Evolutionary conservation across 2,329 filamentous ascomycete species (phyloP).

Genomic region (Fusarium succisae): DNA sequence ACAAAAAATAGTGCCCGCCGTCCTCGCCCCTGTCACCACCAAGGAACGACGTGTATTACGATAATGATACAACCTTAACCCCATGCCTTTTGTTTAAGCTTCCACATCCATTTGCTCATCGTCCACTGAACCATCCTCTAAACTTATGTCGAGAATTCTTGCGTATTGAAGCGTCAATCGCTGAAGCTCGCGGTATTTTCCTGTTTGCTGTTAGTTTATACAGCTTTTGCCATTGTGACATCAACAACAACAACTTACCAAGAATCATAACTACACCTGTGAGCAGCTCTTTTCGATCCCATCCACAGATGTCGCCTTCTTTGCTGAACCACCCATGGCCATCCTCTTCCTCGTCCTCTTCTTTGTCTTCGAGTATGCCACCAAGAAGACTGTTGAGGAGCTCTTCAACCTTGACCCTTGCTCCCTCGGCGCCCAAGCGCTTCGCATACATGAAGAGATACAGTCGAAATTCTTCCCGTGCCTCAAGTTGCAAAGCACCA

Average conservation of each 20-base stretch:
- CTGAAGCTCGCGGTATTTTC: constrained; percentile 95
- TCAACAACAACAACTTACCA: constrained; percentile 65
- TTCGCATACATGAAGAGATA: constrained; percentile 99
- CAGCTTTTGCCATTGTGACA: background rate
- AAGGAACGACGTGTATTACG: background rate
- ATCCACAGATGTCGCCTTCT: constrained; percentile 83
- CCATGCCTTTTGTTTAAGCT: constrained; percentile 32
- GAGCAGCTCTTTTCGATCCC: constrained; percentile 86
- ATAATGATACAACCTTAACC: constrained; percentile 35
- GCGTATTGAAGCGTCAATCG: constrained; percentile 95
- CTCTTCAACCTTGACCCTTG: constrained; percentile 91
- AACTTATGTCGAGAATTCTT: constrained; percentile 74
- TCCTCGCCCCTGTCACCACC: background rate
- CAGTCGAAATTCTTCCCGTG: constrained; percentile 90
- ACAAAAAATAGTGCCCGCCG: constrained; percentile 18
- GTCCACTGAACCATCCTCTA: constrained; percentile 56
- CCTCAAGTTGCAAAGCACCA: constrained; percentile 83
- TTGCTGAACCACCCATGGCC: constrained; percentile 71
- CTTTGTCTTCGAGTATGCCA: constrained; percentile 70
- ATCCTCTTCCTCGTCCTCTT: constrained; percentile 46
- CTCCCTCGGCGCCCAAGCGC: constrained; percentile 87
- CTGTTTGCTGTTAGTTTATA: constrained; percentile 59
- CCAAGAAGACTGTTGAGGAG: constrained; percentile 84
- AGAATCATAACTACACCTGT: constrained; percentile 93
- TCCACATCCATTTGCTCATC: constrained; percentile 57